Base-by-base conservation (phyloP, 202 grass and related monocot species). In the Setaria viridis region DNA sequence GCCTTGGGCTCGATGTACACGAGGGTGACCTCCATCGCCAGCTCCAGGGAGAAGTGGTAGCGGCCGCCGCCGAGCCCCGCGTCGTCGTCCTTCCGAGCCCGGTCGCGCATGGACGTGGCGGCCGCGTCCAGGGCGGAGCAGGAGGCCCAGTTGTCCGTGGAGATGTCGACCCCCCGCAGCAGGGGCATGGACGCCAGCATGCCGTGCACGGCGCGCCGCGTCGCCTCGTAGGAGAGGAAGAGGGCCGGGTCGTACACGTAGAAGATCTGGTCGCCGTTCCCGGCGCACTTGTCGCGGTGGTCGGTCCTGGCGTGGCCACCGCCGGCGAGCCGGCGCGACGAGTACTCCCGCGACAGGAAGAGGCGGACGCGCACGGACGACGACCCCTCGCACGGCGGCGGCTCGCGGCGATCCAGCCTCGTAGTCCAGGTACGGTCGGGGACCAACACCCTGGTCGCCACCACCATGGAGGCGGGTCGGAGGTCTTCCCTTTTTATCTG, bases 1-100 rank as follows among this genome's bases (percentile, higher is more conserved):
- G 81, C 81, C 20, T 16, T 64, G 46, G 70, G 70, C 70, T 84
- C 81, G 58, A 4, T 30, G 81, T 63, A 84, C 70, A 75, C 46
- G 57, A 29, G 17, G 17, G 9, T 63, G 54, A 84, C 81, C 70
- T 42, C 11, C 70, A 84, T 46, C 32, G 70, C 19, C 4, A 72
- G 30, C 8, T 75, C 42, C 58, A 75, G 58, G 43, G 48, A 30
- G 81, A 74, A 75, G 70, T 72, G 70, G 81, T 49, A 75, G 19
- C 32, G 15, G 19, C 46, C 33, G 70, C 53, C 51, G 80, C 51
- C 51, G 35, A 15, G 13, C 11, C 14, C 69, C 3, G 14, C 12
- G 69, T 49, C 68, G 68, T 71, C 68, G 39, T 71, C 42, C 43
- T 5, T 1, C 70, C 30, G 45, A 21, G 46, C 70, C 21, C 47